These are phyloP conservation scores for Apiotrichum laibachii DNA, from an alignment of 1,284 basidiomycete genomes.

Conservation along the genomic window DNA sequence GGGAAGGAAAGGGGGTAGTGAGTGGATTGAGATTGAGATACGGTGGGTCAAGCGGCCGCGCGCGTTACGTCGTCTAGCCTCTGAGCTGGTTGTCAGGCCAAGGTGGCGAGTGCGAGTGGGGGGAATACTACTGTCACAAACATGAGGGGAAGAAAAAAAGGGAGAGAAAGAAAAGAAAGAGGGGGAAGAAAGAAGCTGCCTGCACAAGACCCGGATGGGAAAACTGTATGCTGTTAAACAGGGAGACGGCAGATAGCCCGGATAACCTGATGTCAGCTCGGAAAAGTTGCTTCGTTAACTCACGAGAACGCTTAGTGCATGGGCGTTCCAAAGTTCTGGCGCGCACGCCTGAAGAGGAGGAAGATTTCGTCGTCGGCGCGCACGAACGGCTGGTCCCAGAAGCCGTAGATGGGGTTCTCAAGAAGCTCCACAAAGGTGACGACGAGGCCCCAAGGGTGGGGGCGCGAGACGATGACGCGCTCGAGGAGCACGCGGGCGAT, in stretches of 20 bases:
- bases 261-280: not conserved
- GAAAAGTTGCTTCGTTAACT: not conserved
- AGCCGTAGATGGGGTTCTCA: constrained; percentile 48
- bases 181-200: not conserved
- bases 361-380: constrained; percentile 47
- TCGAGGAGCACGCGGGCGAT: constrained; percentile 89
- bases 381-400: constrained; percentile 51
- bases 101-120: constrained; percentile 1
- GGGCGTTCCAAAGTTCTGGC: constrained; percentile 27
- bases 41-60: not conserved
- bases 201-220: constrained; percentile 6
- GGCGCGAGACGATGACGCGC: constrained; percentile 86
- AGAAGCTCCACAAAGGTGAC: constrained; percentile 82
- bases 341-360: constrained; percentile 37
- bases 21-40: not conserved
- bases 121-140: constrained; percentile 30
- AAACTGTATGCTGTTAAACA: constrained; percentile 9
- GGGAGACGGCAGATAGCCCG: constrained; percentile 10
- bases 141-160: constrained; percentile 17
- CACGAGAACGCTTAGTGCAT: constrained; percentile 16
- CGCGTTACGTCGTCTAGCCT: not conserved
- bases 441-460: constrained; percentile 95
- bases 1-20: not conserved
- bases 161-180: constrained; percentile 3
- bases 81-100: constrained; percentile 4